These are phyloP conservation scores for Cryptococcus deneoformans DNA, from an alignment of 1,284 basidiomycete genomes.

Conservation along the genomic window DNA sequence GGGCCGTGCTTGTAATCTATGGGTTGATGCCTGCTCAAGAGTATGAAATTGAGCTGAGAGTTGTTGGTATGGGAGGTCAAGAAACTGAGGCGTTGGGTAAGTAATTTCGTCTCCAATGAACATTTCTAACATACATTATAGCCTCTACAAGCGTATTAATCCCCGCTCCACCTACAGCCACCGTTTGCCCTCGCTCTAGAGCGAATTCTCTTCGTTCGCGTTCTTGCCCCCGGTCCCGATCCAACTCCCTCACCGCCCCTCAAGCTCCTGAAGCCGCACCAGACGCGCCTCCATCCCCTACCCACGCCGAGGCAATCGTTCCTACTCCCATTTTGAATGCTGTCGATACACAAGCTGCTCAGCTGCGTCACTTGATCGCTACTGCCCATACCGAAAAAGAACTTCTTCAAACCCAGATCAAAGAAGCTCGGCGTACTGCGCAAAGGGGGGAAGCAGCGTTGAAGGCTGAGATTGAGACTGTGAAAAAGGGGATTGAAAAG, in stretches of 20 bases:
- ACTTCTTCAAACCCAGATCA: constrained; percentile 43
- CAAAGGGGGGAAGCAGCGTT: constrained; percentile 47
- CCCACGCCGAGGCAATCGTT: constrained; percentile 15
- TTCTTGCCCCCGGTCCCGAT: constrained; percentile 42
- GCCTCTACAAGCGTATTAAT: constrained; percentile 40
- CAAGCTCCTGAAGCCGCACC: constrained; percentile 6
- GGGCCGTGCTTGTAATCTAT: constrained; percentile 48
- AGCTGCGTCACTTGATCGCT: constrained; percentile 42
- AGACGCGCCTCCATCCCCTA: constrained; percentile 2
- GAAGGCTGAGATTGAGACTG: constrained; percentile 45
- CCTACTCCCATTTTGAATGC: constrained; percentile 37
- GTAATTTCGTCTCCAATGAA: neutral
- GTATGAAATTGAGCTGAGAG: constrained; percentile 49
- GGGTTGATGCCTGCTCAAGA: constrained; percentile 47
- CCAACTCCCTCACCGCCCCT: constrained; percentile 39
- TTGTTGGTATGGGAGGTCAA: constrained; percentile 37
- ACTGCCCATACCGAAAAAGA: constrained; percentile 43
- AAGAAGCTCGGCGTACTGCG: constrained; percentile 45
- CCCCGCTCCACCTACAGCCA: constrained; percentile 24
- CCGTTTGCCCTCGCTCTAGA: constrained; percentile 38
- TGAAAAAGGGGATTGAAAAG: constrained; percentile 48
- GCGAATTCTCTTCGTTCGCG: constrained; percentile 47
- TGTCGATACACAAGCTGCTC: constrained; percentile 41
- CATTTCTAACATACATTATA: neutral
- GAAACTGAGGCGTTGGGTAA: constrained; percentile 9